These are phyloP conservation scores for Hymenoscyphus fraxineus DNA, from an alignment of 2,329 filamentous ascomycete genomes.

Conservation along the genomic window DNA sequence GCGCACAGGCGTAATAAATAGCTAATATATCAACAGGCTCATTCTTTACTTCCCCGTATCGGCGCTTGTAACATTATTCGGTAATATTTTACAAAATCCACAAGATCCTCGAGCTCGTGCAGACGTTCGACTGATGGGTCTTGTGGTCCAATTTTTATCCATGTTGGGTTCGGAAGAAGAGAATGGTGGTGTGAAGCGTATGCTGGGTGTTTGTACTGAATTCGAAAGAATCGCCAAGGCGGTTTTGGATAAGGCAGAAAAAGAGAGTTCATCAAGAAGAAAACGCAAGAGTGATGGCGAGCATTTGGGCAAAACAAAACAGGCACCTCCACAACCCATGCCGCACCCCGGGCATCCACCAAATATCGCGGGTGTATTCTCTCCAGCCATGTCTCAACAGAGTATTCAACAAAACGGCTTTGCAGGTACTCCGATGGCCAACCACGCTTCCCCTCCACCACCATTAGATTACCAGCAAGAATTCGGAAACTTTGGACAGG, in stretches of 20 bases:
- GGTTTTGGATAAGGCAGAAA: constrained; percentile 87
- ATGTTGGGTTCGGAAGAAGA: constrained; percentile 86
- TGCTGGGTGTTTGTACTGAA: constrained; percentile 91
- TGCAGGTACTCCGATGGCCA: constrained; percentile 24
- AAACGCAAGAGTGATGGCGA: constrained; percentile 75
- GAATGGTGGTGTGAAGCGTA: constrained; percentile 85
- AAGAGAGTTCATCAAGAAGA: constrained; percentile 61
- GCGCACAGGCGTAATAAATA: background rate
- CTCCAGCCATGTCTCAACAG: constrained; percentile 24
- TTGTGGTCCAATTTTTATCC: constrained; percentile 87
- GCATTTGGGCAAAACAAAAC: constrained; percentile 22
- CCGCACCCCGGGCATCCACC: constrained; percentile 22
- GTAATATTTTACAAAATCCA: constrained; percentile 94
- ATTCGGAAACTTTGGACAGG: constrained; percentile 25
- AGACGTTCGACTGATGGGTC: constrained; percentile 85
- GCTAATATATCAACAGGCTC: constrained; percentile 53
- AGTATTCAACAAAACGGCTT: constrained; percentile 31
- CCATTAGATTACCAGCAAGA: constrained; percentile 15
- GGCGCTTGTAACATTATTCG: constrained; percentile 89
- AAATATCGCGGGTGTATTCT: constrained; percentile 29
- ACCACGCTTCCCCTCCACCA: constrained; percentile 21
- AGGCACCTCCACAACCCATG: constrained; percentile 28
- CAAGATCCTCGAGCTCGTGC: constrained; percentile 82
- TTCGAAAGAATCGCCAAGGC: constrained; percentile 92
- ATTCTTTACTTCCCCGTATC: constrained; percentile 97